Percentiles rank a stretch among this genome's conserved stretches.
phyloP scores from a whole-genome alignment of 257 asterid species.

The Prunella vulgaris region DNA sequence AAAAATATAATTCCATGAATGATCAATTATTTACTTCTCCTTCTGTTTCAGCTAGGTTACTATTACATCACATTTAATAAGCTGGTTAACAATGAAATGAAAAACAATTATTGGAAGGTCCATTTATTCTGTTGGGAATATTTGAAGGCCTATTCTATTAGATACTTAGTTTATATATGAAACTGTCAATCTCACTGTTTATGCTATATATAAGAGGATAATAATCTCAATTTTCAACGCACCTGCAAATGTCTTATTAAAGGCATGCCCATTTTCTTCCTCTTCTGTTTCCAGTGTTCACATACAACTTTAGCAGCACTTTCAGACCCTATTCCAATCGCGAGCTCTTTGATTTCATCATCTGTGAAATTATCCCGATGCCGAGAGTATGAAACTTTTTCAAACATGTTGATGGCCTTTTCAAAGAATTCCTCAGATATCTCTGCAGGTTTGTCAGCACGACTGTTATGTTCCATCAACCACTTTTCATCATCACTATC shows the following conservation, averaged over 20 bases:
- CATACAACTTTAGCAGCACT: conserved; percentile 50
- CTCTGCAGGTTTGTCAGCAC: conserved; percentile 33
- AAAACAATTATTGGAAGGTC: background rate
- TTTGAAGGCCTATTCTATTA: background rate
- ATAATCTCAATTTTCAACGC: background rate
- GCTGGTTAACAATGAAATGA: background rate
- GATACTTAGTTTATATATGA: background rate
- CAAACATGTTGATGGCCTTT: conserved; percentile 65
- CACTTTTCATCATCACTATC: conserved; percentile 94
- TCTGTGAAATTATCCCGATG: conserved; percentile 53
- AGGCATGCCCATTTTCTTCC: conserved; percentile 73
- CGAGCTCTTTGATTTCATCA: conserved; percentile 64
- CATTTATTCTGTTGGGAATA: background rate
- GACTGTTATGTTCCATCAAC: conserved; percentile 38
- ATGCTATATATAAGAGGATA: conserved; percentile 10
- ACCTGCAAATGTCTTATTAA: conserved; percentile 91
- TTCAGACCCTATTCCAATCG: conserved; percentile 44
- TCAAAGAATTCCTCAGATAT: conserved; percentile 72
- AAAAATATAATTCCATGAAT: background rate
- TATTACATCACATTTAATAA: background rate
- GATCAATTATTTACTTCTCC: background rate
- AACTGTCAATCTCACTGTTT: background rate
- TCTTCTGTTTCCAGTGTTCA: conserved; percentile 74
- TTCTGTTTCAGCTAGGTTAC: conserved; percentile 10
- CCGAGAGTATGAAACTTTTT: conserved; percentile 67